Evolutionary conservation across 495 filamentous ascomycete genomes (phyloP).

Genomic region (Lasiosphaeria miniovina): DNA sequence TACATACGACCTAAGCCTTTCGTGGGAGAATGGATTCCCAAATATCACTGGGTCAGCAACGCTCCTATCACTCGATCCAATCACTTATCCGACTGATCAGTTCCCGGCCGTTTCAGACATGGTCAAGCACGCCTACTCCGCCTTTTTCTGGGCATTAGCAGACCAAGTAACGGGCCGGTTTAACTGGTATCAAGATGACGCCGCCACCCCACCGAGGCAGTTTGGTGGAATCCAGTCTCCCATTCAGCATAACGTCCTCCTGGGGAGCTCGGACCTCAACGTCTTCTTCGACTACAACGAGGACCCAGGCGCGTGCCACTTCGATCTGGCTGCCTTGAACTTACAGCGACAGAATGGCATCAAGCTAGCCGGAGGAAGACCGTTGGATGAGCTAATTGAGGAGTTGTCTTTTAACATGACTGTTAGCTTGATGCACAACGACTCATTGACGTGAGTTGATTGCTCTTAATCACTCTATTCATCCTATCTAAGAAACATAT

Average conservation of each 20-base stretch:
- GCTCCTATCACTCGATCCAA: not conserved
- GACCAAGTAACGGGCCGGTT: slow-evolving; percentile 11
- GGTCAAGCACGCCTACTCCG: slow-evolving; percentile 13
- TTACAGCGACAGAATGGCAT: slow-evolving; percentile 4
- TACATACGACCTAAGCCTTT: slow-evolving; percentile 5
- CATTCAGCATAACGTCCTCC: slow-evolving; percentile 11
- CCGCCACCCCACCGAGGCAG: not conserved
- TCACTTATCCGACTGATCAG: slow-evolving; percentile 5
- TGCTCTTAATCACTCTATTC: not conserved
- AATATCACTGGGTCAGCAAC: slow-evolving; percentile 2
- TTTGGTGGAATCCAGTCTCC: slow-evolving; percentile 7
- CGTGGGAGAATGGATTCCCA: slow-evolving; percentile 9
- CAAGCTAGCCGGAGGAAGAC: not conserved
- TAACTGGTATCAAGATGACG: slow-evolving; percentile 2
- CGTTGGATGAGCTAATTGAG: slow-evolving; percentile 6
- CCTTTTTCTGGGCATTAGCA: slow-evolving; percentile 11
- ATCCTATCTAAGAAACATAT: not conserved
- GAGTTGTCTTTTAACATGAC: slow-evolving; percentile 13
- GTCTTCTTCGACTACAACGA: slow-evolving; percentile 15
- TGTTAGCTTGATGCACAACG: slow-evolving; percentile 13
- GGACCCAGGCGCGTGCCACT: slow-evolving; percentile 2
- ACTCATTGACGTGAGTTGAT: slow-evolving; percentile 10
- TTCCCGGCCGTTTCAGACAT: slow-evolving; percentile 5
- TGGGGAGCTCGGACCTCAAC: slow-evolving; percentile 6
- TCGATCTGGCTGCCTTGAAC: not conserved